Evolutionary conservation across 2,329 filamentous ascomycete genomes (phyloP).

Genomic region (Fusarium ambrosium): DNA sequence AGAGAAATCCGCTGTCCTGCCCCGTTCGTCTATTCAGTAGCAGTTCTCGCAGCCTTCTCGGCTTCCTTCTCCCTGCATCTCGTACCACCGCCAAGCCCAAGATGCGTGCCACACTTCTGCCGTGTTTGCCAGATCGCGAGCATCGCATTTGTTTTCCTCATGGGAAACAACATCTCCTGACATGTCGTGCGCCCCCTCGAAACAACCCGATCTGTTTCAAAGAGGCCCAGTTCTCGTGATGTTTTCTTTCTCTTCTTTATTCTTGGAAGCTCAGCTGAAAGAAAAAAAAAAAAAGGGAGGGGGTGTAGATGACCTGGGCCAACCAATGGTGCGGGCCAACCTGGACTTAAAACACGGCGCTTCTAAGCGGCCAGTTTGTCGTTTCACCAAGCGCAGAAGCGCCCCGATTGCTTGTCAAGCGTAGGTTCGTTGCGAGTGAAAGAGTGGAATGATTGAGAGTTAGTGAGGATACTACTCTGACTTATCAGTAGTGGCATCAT

Average conservation of each 20-base stretch:
- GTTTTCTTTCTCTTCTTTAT: constrained; percentile 1
- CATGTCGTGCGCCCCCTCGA: constrained; percentile 24
- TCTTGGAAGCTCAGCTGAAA: not conserved
- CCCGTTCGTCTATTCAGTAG: not conserved
- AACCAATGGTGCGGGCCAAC: constrained; percentile 36
- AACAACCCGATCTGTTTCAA: constrained; percentile 27
- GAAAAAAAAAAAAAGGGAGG: not conserved
- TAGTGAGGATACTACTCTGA: not conserved
- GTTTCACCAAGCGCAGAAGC: constrained; percentile 47
- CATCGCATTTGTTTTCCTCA: constrained; percentile 15
- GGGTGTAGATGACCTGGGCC: constrained; percentile 20
- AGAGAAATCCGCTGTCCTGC: not conserved
- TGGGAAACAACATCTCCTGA: constrained; percentile 21
- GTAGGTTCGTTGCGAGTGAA: not conserved
- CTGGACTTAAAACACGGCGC: constrained; percentile 38
- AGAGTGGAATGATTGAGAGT: not conserved
- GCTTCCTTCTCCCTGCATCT: not conserved
- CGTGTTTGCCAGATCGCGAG: not conserved
- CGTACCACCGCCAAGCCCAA: constrained; percentile 1
- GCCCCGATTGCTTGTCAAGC: constrained; percentile 23
- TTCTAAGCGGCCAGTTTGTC: constrained; percentile 21
- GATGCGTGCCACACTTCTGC: not conserved
- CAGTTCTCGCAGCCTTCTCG: not conserved
- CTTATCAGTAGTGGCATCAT: not conserved
- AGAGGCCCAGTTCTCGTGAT: not conserved